These are phyloP conservation scores for Flaveria trinervia DNA, from an alignment of 129 eudicot species.

Conservation along the genomic window DNA sequence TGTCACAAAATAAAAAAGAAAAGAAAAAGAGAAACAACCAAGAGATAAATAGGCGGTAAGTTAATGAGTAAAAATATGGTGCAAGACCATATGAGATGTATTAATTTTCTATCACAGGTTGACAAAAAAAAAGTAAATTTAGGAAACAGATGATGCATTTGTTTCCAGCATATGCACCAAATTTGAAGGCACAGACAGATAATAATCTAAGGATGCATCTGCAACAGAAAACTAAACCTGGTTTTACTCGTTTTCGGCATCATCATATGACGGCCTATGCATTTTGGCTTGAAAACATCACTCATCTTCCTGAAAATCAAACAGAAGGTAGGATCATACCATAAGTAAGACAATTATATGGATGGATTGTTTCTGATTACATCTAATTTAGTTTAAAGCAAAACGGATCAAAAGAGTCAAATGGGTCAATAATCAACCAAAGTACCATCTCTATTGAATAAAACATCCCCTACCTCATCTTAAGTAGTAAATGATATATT, in stretches of 20 bases:
- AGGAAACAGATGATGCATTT: constrained; percentile 12
- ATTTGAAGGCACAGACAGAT: constrained; percentile 19
- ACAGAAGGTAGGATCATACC: background rate
- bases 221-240: constrained; percentile 29
- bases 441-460: background rate
- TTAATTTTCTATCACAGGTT: constrained; percentile 23
- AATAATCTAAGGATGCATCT: constrained; percentile 1
- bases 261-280: constrained; percentile 1
- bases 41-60: constrained; percentile 15
- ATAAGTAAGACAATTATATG: background rate
- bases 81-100: constrained; percentile 27
- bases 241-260: constrained; percentile 15
- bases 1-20: background rate
- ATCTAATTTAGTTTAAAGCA: background rate
- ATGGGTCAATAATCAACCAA: background rate
- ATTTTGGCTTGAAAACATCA: constrained; percentile 14
- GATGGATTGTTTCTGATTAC: background rate
- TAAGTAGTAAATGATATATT: background rate
- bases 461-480: background rate
- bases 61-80: constrained; percentile 17
- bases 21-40: background rate
- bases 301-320: constrained; percentile 26
- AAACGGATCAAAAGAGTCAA: background rate
- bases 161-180: constrained; percentile 27
- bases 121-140: constrained; percentile 12